phyloP scores from a whole-genome alignment of 768 basidiomycete species.

The Lactarius sanguifluus region DNA sequence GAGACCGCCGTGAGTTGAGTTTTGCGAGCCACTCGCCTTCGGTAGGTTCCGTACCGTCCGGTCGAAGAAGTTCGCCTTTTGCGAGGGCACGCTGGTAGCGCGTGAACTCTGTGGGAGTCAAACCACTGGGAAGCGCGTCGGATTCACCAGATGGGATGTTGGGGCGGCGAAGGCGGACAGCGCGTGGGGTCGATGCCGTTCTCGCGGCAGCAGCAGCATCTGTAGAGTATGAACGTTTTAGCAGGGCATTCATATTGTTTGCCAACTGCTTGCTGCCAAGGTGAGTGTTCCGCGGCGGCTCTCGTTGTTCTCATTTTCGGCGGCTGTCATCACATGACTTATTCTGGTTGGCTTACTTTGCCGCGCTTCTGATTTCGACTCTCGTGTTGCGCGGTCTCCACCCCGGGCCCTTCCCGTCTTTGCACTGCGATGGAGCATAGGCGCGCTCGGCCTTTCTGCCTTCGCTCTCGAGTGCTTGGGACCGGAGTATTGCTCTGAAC shows the following conservation, averaged over 20 bases:
- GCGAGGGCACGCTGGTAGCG: conserved; percentile 60
- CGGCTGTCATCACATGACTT: no score
- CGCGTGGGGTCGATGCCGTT: conserved; percentile 69
- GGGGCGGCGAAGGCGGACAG: conserved; percentile 67
- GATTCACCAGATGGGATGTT: conserved; percentile 37
- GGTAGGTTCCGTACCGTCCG: conserved; percentile 40
- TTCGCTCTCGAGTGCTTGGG: conserved; percentile 71
- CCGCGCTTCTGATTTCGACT: conserved; percentile 50
- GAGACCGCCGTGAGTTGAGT: conserved; percentile 57
- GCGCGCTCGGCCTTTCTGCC: conserved; percentile 48
- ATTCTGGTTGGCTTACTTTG: conserved; percentile 75
- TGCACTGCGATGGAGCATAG: conserved; percentile 45
- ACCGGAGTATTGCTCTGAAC: conserved; percentile 48
- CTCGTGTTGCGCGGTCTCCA: conserved; percentile 37
- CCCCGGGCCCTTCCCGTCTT: conserved; percentile 42
- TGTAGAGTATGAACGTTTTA: conserved; percentile 46
- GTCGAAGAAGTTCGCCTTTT: conserved; percentile 47
- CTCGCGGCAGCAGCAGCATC: conserved; percentile 44
- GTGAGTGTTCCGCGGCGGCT: no score
- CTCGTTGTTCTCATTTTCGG: no score
- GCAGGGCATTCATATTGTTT: conserved; percentile 38
- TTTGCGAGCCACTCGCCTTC: conserved; percentile 59
- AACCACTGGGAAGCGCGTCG: conserved; percentile 53
- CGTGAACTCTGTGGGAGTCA: conserved; percentile 64
- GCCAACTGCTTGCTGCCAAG: background rate